These are phyloP conservation scores for Nissolia schottii DNA, from an alignment of 306 rosid genomes.

Conservation along the genomic window DNA sequence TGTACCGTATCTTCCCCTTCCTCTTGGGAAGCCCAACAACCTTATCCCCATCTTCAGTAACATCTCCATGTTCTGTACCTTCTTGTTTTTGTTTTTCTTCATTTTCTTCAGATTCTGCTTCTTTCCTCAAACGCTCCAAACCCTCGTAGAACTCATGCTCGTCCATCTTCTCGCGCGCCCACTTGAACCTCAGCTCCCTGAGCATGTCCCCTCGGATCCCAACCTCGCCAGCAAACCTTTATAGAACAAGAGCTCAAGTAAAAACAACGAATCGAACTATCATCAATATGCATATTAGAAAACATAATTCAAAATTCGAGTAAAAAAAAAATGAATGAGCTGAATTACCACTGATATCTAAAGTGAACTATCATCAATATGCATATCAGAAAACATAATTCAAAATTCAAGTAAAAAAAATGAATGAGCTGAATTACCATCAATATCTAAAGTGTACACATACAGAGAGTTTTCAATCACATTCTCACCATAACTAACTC, in stretches of 20 bases:
- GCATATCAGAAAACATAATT: background rate
- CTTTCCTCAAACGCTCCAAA: constrained; percentile 51
- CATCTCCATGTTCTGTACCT: constrained; percentile 12
- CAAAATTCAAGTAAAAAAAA: no score
- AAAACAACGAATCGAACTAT: no score
- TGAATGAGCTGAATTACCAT: no score
- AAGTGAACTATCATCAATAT: background rate
- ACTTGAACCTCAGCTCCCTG: constrained; percentile 84
- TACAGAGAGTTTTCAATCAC: no score
- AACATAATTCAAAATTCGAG: no score
- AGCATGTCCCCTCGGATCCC: constrained; percentile 83
- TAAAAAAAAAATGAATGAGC: no score
- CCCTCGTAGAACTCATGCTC: constrained; percentile 64
- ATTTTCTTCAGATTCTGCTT: constrained; percentile 19
- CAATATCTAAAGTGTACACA: no score
- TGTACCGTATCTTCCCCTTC: constrained; percentile 67
- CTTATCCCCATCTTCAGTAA: constrained; percentile 33
- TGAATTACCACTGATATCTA: background rate
- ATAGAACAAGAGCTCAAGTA: background rate
- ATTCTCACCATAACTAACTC: no score
- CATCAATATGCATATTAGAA: no score
- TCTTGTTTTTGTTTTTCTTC: constrained; percentile 19
- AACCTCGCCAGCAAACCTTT: constrained; percentile 69
- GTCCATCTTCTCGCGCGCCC: constrained; percentile 93
- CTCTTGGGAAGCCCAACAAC: constrained; percentile 75